phyloP scores from a whole-genome alignment of 2,329 filamentous ascomycete species.

The Teratosphaeria destructans region DNA sequence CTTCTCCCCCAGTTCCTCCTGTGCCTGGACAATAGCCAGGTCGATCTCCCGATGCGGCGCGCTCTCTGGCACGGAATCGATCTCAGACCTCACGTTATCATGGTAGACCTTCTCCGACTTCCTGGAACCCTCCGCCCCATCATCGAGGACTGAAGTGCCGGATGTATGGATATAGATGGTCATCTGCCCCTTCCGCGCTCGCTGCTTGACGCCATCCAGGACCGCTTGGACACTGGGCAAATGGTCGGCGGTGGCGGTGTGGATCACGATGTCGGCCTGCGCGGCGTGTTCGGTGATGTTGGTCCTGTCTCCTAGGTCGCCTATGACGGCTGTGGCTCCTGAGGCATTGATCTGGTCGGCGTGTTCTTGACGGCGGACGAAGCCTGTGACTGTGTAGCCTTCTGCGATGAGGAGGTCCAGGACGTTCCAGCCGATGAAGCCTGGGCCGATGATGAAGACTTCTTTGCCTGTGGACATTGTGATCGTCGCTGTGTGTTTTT shows the following conservation, averaged over 20 bases:
- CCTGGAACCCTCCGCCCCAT: slow-evolving; percentile 25
- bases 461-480: slow-evolving; percentile 17
- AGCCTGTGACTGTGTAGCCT: slow-evolving; percentile 28
- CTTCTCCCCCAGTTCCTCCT: slow-evolving; percentile 27
- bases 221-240: slow-evolving; percentile 36
- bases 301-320: slow-evolving; percentile 32
- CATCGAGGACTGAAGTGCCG: slow-evolving; percentile 33
- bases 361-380: slow-evolving; percentile 32
- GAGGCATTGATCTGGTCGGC: slow-evolving; percentile 27
- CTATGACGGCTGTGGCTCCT: slow-evolving; percentile 30
- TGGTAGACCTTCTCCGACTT: slow-evolving; percentile 33
- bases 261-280: slow-evolving; percentile 35
- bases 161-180: slow-evolving; percentile 43
- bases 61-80: slow-evolving; percentile 33
- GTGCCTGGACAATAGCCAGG: slow-evolving; percentile 31
- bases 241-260: slow-evolving; percentile 42
- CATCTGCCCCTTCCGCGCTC: slow-evolving; percentile 26
- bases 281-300: slow-evolving; percentile 30
- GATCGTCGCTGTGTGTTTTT: background rate
- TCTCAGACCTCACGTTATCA: slow-evolving; percentile 30
- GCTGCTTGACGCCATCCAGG: slow-evolving; percentile 32
- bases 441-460: slow-evolving; percentile 37
- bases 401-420: slow-evolving; percentile 35
- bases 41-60: slow-evolving; percentile 39
- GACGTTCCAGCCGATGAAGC: slow-evolving; percentile 40